phyloP scores from a whole-genome alignment of 257 asterid genomes.

The Voacanga thouarsii region DNA sequence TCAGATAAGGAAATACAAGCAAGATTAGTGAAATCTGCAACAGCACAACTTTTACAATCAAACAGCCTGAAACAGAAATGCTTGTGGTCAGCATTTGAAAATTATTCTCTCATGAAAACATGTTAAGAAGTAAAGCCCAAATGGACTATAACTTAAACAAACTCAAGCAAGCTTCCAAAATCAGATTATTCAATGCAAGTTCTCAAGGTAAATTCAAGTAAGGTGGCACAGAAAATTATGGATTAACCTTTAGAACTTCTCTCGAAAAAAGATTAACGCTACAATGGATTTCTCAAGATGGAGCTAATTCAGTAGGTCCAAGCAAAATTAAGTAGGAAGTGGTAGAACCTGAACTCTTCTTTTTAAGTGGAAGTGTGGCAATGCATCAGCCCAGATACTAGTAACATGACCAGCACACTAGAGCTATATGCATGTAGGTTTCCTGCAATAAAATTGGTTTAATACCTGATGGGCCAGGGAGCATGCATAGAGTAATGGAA shows the following conservation, averaged over 20 bases:
- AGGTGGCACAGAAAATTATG: neutral
- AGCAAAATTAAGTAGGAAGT: neutral
- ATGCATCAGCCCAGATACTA: neutral
- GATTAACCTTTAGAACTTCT: neutral
- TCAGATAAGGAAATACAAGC: neutral
- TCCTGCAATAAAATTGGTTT: neutral
- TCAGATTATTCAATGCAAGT: neutral
- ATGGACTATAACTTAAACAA: neutral
- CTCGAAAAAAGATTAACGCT: neutral
- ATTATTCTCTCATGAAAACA: neutral
- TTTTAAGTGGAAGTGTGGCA: neutral
- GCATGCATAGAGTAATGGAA: neutral
- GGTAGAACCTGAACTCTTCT: neutral
- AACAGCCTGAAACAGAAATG: conserved; percentile 14
- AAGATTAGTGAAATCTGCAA: neutral
- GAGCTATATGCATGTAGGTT: neutral
- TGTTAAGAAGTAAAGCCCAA: neutral
- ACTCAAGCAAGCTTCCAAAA: neutral
- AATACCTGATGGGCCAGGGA: neutral
- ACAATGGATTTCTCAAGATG: neutral
- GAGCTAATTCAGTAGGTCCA: neutral
- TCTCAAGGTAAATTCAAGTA: neutral
- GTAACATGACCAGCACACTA: neutral
- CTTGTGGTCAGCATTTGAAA: neutral
- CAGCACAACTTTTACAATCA: neutral